Evolutionary conservation across 257 asterid genomes (phyloP), one percentile per base, ranked within the genome.

Genomic region (Ilex aquifolium): DNA sequence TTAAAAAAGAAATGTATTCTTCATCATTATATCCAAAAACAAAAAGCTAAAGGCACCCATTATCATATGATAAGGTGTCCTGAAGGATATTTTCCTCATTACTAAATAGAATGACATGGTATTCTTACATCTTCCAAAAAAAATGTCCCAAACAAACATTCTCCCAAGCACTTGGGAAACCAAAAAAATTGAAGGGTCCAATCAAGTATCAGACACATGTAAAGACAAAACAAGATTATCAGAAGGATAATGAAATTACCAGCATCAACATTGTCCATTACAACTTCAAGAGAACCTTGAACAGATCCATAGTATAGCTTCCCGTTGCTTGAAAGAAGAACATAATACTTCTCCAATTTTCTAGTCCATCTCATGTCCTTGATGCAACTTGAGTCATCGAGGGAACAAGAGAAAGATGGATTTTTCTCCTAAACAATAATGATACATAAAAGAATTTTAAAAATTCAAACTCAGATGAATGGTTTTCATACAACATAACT

Each of bases 201-300:
- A 51, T 31, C 27, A 21, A 60, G 65, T 56, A 52, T 21, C 36
- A 58, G 27, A 56, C 27, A 63, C 32, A 58, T 36, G 44, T 65
- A 59, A 31, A 52, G 27, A 65, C 49, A 44, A 57, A 40, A 64
- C 61, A 68, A 55, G 27, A 62, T 57, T 46, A 21, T 15, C 56
- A 68, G 39, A 68, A 66, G 63, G 61, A 64, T 32, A 57, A n/a
- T 4, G 30, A 58, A 59, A 49, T 30, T 83, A 92, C 99, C 91
- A 72, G 90, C 83, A 82, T 87, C 95, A 76, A 84, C 95, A 75
- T 61, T 69, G 64, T 79, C 95, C 87, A 73, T 78, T 64, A 82
- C 75, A 56, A 55, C 60, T 51, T n/a, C 65, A 49, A 66, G 77
- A 46, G 83, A 82, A 13, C 82, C 83, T 76, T 75, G 95, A 65